Percentiles rank a stretch among this genome's conserved stretches.
phyloP scores from a whole-genome alignment of 1,139 yeast species.

The Suhomyces choctaworum region DNA sequence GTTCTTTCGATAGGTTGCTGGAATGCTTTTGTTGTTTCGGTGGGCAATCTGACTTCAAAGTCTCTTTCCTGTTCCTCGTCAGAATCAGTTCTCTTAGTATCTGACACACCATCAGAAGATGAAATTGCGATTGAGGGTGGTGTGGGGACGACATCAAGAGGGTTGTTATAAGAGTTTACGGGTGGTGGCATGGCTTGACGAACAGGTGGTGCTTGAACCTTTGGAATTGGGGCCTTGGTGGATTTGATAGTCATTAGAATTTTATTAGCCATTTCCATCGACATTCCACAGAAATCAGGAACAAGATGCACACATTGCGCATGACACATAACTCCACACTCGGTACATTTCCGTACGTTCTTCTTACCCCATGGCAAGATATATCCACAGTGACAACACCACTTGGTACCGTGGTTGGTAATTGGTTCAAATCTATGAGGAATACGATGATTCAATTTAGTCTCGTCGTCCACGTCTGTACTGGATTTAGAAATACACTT shows the following conservation, averaged over 20 bases:
- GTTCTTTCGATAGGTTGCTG: constrained; percentile 39
- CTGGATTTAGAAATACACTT: constrained; percentile 91
- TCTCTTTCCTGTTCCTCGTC: constrained; percentile 32
- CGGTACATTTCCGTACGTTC: constrained; percentile 91
- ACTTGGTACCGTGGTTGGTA: constrained; percentile 91
- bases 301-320: constrained; percentile 90
- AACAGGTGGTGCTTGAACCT: constrained; percentile 14
- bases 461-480: constrained; percentile 84
- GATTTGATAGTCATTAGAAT: constrained; percentile 82
- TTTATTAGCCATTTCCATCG: constrained; percentile 94
- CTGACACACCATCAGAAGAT: constrained; percentile 4
- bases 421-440: constrained; percentile 94
- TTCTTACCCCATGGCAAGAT: constrained; percentile 92
- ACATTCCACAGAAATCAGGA: constrained; percentile 98
- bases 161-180: constrained; percentile 1
- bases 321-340: constrained; percentile 95
- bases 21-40: constrained; percentile 32
- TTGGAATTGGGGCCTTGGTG: constrained; percentile 52
- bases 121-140: constrained; percentile 15
- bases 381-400: constrained; percentile 99
- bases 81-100: constrained; percentile 11
- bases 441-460: constrained; percentile 90
- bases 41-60: constrained; percentile 33
- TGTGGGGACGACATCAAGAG: constrained; percentile 9
- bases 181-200: constrained; percentile 7